Conservation (phyloP, 768 basidiomycete genomes). For the Clitopilus passeckerianus region DNA sequence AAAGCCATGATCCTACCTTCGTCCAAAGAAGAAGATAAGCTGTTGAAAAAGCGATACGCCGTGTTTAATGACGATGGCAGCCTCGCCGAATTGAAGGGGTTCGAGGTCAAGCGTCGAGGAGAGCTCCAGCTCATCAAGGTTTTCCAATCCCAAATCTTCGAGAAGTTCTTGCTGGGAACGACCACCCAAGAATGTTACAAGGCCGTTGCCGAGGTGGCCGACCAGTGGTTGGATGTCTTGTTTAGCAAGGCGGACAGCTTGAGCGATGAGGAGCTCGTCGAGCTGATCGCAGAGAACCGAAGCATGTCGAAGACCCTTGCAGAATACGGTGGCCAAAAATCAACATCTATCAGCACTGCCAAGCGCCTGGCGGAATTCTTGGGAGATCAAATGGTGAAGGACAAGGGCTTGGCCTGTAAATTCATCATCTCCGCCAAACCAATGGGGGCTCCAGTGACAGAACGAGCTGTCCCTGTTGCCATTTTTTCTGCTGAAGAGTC, state of each 20-base stretch:
- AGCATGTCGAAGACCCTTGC: slow-evolving; percentile 97
- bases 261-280: slow-evolving; percentile 88
- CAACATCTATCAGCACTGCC: slow-evolving; percentile 97
- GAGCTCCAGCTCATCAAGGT: slow-evolving; percentile 99
- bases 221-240: slow-evolving; percentile 97
- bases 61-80: slow-evolving; percentile 98
- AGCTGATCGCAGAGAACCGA: slow-evolving; percentile 96
- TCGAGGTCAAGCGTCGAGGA: slow-evolving; percentile 97
- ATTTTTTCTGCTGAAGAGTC: slow-evolving; percentile 96
- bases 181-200: slow-evolving; percentile 96
- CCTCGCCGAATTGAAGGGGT: slow-evolving; percentile 97
- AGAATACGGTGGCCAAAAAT: slow-evolving; percentile 95
- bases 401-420: slow-evolving; percentile 97
- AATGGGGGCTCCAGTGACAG: slow-evolving; percentile 90
- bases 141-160: slow-evolving; percentile 98
- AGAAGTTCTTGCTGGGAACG: slow-evolving; percentile 89
- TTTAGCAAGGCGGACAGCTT: slow-evolving; percentile 83
- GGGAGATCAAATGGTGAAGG: slow-evolving; percentile 98
- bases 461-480: slow-evolving; percentile 93
- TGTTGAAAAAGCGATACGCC: slow-evolving; percentile 97
- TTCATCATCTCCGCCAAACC: slow-evolving; percentile 98
- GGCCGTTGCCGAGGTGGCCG: slow-evolving; percentile 87
- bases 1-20: slow-evolving; percentile 98
- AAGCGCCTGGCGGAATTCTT: slow-evolving; percentile 93
- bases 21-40: slow-evolving; percentile 98